Percentiles rank a stretch among this genome's conserved stretches.
phyloP scores from a whole-genome alignment of 495 filamentous ascomycete genomes.

The Podospora tetraspora region DNA sequence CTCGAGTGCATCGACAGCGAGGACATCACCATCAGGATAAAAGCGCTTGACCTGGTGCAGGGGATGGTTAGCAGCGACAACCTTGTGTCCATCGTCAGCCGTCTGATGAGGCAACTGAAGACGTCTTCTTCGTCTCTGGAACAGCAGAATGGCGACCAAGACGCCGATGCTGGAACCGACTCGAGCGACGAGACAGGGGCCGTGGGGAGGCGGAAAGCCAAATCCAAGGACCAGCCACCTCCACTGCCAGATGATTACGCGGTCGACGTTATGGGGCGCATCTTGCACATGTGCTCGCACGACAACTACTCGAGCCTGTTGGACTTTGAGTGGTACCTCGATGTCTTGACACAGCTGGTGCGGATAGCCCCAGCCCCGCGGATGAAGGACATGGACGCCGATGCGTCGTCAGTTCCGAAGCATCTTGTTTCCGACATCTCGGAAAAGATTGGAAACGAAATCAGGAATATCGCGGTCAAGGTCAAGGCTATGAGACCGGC shows the following conservation, averaged over 20 bases:
- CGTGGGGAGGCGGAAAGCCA: constrained; percentile 33
- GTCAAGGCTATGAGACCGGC: constrained; percentile 73
- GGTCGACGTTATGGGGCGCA: constrained; percentile 67
- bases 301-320: constrained; percentile 77
- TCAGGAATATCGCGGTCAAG: constrained; percentile 86
- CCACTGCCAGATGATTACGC: constrained; percentile 77
- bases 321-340: constrained; percentile 97
- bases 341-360: constrained; percentile 74
- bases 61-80: constrained; percentile 88
- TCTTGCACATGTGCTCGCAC: constrained; percentile 86
- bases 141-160: constrained; percentile 24
- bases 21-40: constrained; percentile 92
- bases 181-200: constrained; percentile 56
- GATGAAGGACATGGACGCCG: constrained; percentile 26
- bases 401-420: constrained; percentile 40
- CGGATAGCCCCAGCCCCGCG: constrained; percentile 56
- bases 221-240: constrained; percentile 31
- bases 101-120: constrained; percentile 76
- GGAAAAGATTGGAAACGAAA: constrained; percentile 70
- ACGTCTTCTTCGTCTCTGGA: constrained; percentile 40
- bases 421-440: constrained; percentile 48
- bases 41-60: constrained; percentile 83
- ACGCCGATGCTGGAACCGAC: constrained; percentile 44
- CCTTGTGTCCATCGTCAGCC: constrained; percentile 74
- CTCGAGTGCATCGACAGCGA: constrained; percentile 90